phyloP scores from a whole-genome alignment of 1,284 basidiomycete genomes.

The Ustilago curta region DNA sequence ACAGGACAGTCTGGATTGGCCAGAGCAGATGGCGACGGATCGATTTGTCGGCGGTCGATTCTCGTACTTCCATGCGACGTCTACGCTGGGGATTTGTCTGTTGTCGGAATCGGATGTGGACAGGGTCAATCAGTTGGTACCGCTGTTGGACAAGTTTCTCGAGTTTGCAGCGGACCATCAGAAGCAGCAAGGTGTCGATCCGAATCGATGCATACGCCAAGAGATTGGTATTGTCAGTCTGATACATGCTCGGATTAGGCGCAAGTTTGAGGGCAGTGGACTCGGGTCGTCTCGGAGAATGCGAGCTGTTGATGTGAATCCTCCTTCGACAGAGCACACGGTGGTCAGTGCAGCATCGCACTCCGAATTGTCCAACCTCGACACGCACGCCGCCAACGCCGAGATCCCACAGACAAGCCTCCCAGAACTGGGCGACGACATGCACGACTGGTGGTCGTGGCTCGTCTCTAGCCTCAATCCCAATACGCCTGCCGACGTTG shows the following conservation, averaged over 20 bases:
- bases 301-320: not conserved
- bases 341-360: not conserved
- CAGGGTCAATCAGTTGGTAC: not conserved
- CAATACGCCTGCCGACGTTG: not conserved
- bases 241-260: slow-evolving; percentile 18
- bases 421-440: slow-evolving; percentile 19
- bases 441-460: slow-evolving; percentile 42
- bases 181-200: slow-evolving; percentile 23
- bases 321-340: not conserved
- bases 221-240: slow-evolving; percentile 36
- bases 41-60: slow-evolving; percentile 27
- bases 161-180: slow-evolving; percentile 14
- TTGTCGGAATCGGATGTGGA: slow-evolving; percentile 17
- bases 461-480: slow-evolving; percentile 28
- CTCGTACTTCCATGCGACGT: slow-evolving; percentile 38
- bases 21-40: slow-evolving; percentile 18
- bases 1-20: slow-evolving; percentile 13
- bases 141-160: slow-evolving; percentile 26
- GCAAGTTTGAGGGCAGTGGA: slow-evolving; percentile 8
- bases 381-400: not conserved
- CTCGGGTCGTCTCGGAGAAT: no score
- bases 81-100: slow-evolving; percentile 24
- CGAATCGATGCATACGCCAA: slow-evolving; percentile 29
- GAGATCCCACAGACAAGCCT: slow-evolving; percentile 9
- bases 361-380: not conserved